Percentiles rank a stretch among this genome's conserved stretches.
Evolutionary conservation across 768 basidiomycete genomes (phyloP).

Genomic region (Boletellus sp.): DNA sequence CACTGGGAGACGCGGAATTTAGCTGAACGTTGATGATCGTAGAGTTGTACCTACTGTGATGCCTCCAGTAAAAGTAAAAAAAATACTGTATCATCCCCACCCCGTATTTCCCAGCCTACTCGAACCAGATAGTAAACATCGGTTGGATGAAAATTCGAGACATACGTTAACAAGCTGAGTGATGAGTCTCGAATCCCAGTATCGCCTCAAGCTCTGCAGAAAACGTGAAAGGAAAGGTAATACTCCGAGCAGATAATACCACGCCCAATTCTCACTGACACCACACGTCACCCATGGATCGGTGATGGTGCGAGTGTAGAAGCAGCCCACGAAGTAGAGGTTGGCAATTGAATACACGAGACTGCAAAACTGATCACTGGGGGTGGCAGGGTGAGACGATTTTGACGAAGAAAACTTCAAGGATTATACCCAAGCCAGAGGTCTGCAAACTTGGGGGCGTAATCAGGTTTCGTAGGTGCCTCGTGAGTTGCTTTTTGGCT

Average conservation of each 20-base stretch:
- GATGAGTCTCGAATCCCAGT: constrained; percentile 63
- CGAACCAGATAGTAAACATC: not conserved
- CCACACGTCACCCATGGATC: constrained; percentile 41
- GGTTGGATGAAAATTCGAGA: not conserved
- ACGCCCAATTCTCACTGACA: constrained; percentile 51
- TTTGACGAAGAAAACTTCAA: not conserved
- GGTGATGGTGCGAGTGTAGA: constrained; percentile 43
- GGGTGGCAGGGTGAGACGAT: constrained; percentile 5
- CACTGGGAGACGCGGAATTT: constrained; percentile 11
- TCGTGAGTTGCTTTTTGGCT: not conserved
- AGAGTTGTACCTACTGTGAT: constrained; percentile 41
- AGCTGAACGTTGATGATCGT: not conserved
- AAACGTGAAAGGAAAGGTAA: constrained; percentile 76
- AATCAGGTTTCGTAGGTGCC: constrained; percentile 3
- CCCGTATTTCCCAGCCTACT: constrained; percentile 81
- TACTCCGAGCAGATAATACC: constrained; percentile 53
- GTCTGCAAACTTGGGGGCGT: constrained; percentile 63
- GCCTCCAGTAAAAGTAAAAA: constrained; percentile 78
- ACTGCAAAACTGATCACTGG: constrained; percentile 80
- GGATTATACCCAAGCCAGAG: constrained; percentile 80
- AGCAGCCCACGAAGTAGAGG: constrained; percentile 70
- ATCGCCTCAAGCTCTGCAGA: constrained; percentile 86
- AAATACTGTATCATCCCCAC: constrained; percentile 61
- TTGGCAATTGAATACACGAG: constrained; percentile 71
- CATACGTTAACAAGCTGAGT: constrained; percentile 88